phyloP scores from a whole-genome alignment of 257 asterid genomes.

The Przewalskia tangutica region DNA sequence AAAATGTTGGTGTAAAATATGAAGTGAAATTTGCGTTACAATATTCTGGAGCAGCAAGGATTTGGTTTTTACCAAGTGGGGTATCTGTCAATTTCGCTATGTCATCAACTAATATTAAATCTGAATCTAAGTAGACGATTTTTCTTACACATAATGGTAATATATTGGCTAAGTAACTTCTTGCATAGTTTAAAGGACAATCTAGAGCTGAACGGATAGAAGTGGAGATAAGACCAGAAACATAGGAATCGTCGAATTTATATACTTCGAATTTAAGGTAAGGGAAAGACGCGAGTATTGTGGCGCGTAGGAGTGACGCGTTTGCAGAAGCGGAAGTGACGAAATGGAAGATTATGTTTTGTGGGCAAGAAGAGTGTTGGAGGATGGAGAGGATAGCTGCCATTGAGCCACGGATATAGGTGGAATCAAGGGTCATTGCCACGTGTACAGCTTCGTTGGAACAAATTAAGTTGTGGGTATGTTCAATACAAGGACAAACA shows the following conservation, averaged over 20 bases:
- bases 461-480: constrained; percentile 18
- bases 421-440: constrained; percentile 79
- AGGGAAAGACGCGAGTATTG: constrained; percentile 58
- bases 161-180: constrained; percentile 70
- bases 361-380: constrained; percentile 85
- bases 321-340: constrained; percentile 55
- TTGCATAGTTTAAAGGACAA: constrained; percentile 86
- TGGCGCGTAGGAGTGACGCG: constrained; percentile 33
- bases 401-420: constrained; percentile 86
- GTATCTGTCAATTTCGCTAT: constrained; percentile 53
- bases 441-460: constrained; percentile 54
- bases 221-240: constrained; percentile 72
- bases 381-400: constrained; percentile 78
- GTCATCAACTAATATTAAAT: constrained; percentile 77
- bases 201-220: constrained; percentile 95
- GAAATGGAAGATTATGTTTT: constrained; percentile 61
- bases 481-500: constrained; percentile 36
- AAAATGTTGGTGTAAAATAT: constrained; percentile 77
- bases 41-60: constrained; percentile 91
- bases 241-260: constrained; percentile 42
- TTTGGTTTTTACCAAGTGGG: constrained; percentile 33
- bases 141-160: constrained; percentile 65
- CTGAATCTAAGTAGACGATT: constrained; percentile 82
- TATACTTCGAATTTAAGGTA: constrained; percentile 56
- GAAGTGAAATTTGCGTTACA: constrained; percentile 86